A percentile compares a stretch with the other conserved stretches of the same genome.
These are phyloP conservation scores for Corrigiola litoralis DNA, from an alignment of 179 eudicot genomes.

Conservation along the genomic window DNA sequence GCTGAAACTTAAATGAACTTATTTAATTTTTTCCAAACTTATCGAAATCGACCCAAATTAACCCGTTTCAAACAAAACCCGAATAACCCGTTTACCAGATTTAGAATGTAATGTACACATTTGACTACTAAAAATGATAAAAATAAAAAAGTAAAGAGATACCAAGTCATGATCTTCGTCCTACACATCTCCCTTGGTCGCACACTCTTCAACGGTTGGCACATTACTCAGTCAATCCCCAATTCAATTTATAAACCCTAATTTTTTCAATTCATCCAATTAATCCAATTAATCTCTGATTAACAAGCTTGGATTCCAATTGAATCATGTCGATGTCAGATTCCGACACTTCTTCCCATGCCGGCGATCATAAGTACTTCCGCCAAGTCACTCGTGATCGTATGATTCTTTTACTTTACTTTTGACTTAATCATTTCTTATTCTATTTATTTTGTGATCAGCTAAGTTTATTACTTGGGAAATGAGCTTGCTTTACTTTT, in stretches of 20 bases:
- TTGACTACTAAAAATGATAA: too few relatives aligned
- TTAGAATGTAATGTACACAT: too few relatives aligned
- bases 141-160: too few relatives aligned
- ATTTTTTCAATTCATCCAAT: not conserved
- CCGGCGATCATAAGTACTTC: slow-evolving; percentile 57
- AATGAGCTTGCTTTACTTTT: too few relatives aligned
- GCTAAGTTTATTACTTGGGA: too few relatives aligned
- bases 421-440: not conserved
- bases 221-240: not conserved
- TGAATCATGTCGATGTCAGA: slow-evolving; percentile 39
- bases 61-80: too few relatives aligned
- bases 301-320: not conserved
- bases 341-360: slow-evolving; percentile 62
- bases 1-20: too few relatives aligned
- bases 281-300: not conserved
- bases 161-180: too few relatives aligned
- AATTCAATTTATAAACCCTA: slow-evolving; percentile 4
- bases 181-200: slow-evolving; percentile 8
- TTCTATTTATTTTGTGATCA: too few relatives aligned
- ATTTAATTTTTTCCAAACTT: too few relatives aligned
- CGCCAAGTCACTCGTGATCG: slow-evolving; percentile 83
- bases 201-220: slow-evolving; percentile 16
- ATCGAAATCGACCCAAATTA: too few relatives aligned
- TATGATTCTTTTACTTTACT: slow-evolving; percentile 30
- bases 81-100: too few relatives aligned